Base-by-base conservation (phyloP, 2,329 filamentous ascomycete genomes). In the Aspergillus uvarum region DNA sequence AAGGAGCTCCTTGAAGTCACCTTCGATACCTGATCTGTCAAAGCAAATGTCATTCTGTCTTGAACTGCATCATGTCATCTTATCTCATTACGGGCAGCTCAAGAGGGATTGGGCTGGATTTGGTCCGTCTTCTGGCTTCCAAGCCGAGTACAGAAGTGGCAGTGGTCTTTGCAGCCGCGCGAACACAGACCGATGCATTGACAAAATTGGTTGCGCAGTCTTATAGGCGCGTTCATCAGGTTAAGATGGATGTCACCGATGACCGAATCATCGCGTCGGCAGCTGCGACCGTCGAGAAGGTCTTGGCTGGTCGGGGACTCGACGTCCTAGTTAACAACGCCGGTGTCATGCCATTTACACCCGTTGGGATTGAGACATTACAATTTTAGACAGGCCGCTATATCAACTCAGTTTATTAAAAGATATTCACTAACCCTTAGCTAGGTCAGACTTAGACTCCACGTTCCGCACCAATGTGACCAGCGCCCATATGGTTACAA, bases 121-220 rank as follows among this genome's bases (percentile, higher is more conserved):
- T 77, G 2, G 65, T 64, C 35, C 59, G 57, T 3, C 61, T 69
- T 21, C 68, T 77, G 22, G 63, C 70, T 10, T 59, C 70, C 16
- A 63, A 68, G 19, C 73, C 73, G 3, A 52, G 59, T 7, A 65
- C 69, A 1, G 62, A 77, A 49, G 70, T 78, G 26, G 62, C 68
- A 51, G 72, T 69, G n/a, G 60, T 82, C 56, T 75, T 81, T 55
- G 77, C 79, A 2, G 67, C 76, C 1, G 69, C 74, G 4, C 75
- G 79, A 16, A 68, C 65, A n/a, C 44, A 65, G 16, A 59, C 68
- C 1, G 56, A 42, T 8, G n/a, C 19, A 11, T 63, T 82, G 2
- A 61, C 74, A 14, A 64, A 74, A 48, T 61, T 80, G 0, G 67
- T 73, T 7, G 51, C 68, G 22, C 62, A 67, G 4, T 73, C 73